Conservation (phyloP, 2,329 filamentous ascomycete genomes). For the Fusarium subglutinans region DNA sequence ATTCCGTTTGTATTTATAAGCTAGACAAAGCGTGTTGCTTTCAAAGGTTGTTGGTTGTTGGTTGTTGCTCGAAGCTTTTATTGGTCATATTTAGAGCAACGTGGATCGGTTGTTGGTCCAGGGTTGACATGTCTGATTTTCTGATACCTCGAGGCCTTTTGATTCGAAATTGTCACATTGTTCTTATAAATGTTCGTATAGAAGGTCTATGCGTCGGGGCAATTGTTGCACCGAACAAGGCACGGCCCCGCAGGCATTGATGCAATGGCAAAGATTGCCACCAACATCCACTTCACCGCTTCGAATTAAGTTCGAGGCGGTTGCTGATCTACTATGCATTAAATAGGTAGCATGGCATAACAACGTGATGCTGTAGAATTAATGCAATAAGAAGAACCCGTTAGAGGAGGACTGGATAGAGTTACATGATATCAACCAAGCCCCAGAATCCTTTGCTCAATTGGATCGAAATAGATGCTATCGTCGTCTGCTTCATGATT, state of each 20-base stretch:
- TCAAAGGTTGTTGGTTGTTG: not conserved
- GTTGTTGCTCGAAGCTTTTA: not conserved
- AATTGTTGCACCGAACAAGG: not conserved
- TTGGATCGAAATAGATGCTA: no score
- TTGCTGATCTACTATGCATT: not conserved
- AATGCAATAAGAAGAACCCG: accelerated
- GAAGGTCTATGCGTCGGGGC: not conserved
- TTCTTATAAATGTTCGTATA: not conserved
- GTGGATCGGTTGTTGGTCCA: not conserved
- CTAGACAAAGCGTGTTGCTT: not conserved
- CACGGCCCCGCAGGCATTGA: not conserved
- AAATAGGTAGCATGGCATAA: not conserved
- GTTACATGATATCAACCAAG: not conserved
- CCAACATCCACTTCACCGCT: not conserved
- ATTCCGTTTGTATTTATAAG: conserved; percentile 7
- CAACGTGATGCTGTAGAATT: not conserved
- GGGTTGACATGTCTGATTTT: not conserved
- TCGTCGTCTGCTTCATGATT: no score
- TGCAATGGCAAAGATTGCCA: not conserved
- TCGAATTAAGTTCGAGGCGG: not conserved
- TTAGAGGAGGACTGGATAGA: accelerated
- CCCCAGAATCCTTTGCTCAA: accelerated
- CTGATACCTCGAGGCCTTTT: not conserved
- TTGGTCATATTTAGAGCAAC: not conserved
- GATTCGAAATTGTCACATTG: not conserved